phyloP scores from a whole-genome alignment of 768 basidiomycete species.

The Pleurotus sapidus region DNA sequence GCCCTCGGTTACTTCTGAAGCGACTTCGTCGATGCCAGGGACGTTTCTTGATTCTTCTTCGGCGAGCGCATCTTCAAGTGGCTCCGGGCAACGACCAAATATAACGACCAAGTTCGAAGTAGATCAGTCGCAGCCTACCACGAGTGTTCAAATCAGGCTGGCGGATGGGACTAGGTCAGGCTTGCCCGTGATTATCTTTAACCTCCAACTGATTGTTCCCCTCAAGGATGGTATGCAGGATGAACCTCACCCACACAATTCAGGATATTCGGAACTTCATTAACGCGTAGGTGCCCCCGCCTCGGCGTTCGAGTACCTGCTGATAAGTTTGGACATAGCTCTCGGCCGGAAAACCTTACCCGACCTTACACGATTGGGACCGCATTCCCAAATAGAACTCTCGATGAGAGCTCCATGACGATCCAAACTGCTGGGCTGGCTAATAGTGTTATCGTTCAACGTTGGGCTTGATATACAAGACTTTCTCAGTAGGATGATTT shows the following conservation, averaged over 20 bases:
- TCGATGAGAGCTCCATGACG: constrained; percentile 60
- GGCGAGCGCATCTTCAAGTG: constrained; percentile 17
- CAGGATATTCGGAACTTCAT: constrained; percentile 84
- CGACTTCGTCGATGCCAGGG: constrained; percentile 50
- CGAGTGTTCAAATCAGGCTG: constrained; percentile 86
- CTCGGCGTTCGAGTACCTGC: not conserved
- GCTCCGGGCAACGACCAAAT: constrained; percentile 27
- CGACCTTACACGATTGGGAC: constrained; percentile 79
- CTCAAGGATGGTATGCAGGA: constrained; percentile 70
- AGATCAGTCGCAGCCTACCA: constrained; percentile 78
- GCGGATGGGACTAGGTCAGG: constrained; percentile 85
- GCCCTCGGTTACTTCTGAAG: constrained; percentile 30
- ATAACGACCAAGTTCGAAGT: constrained; percentile 70
- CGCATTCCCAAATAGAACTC: constrained; percentile 79
- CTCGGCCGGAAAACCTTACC: constrained; percentile 62
- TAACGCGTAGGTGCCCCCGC: constrained; percentile 70
- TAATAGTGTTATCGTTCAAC: constrained; percentile 85
- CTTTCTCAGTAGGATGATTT: too few relatives aligned
- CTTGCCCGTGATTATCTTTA: not conserved
- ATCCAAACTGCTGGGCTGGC: constrained; percentile 68
- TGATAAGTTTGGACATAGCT: constrained; percentile 33
- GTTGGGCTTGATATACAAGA: constrained; percentile 46
- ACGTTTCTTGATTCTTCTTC: constrained; percentile 42
- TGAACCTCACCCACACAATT: constrained; percentile 91
- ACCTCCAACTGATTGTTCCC: not conserved